Evolutionary conservation across 2,329 filamentous ascomycete genomes (phyloP).

Genomic region (Pyricularia pennisetigena): DNA sequence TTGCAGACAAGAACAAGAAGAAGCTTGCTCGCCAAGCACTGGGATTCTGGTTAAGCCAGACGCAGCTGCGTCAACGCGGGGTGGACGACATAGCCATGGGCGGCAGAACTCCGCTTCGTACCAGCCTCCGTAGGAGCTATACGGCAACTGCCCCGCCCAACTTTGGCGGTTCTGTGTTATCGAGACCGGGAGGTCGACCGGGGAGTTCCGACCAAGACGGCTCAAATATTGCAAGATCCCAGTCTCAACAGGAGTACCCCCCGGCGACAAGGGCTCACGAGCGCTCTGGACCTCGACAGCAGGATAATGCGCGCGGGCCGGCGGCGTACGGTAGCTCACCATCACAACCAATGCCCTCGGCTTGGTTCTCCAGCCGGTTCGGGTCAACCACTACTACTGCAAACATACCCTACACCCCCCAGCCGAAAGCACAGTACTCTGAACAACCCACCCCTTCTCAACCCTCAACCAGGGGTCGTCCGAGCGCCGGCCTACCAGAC

Average conservation of each 20-base stretch:
- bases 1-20: slow-evolving; percentile 13
- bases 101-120: slow-evolving; percentile 2
- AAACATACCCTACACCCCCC: slow-evolving; percentile 3
- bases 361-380: slow-evolving; percentile 3
- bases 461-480: background rate
- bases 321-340: background rate
- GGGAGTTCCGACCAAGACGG: background rate
- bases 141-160: slow-evolving; percentile 1
- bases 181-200: background rate
- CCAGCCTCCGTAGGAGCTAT: background rate
- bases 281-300: background rate
- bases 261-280: background rate
- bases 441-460: background rate
- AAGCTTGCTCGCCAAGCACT: slow-evolving; percentile 10
- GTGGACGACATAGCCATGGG: background rate
- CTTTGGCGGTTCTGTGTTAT: background rate
- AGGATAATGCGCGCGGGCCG: background rate
- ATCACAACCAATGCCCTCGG: background rate
- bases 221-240: background rate
- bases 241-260: background rate
- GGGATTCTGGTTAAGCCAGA: slow-evolving; percentile 8
- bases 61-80: background rate
- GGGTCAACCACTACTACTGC: background rate
- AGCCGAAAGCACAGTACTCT: background rate
- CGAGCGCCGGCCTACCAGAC: background rate